A percentile compares a stretch with the other conserved stretches of the same genome.
Conservation (phyloP, 2,329 filamentous ascomycete species). For the Aspergillus fumigatiaffinis region DNA sequence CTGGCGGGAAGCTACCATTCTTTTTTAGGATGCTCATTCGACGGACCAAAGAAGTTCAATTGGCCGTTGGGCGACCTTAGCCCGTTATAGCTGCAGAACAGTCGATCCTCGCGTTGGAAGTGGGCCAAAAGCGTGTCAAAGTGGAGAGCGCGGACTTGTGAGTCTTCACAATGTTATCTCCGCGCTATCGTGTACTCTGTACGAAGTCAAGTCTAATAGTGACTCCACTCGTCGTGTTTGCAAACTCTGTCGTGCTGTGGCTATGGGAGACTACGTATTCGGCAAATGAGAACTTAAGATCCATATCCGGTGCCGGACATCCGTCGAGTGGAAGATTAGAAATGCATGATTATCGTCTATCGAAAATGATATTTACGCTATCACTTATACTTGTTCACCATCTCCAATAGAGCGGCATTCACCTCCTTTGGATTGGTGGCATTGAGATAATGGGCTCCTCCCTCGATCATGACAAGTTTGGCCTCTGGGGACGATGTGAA, state of each 20-base stretch:
- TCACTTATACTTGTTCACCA: constrained; percentile 23
- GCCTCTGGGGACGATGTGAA: constrained; percentile 45
- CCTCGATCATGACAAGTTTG: constrained; percentile 42
- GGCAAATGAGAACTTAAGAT: neutral
- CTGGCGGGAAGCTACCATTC: neutral
- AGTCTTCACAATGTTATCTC: neutral
- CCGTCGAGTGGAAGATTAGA: neutral
- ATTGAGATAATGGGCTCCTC: constrained; percentile 49
- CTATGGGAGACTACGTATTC: neutral
- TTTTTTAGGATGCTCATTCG: neutral
- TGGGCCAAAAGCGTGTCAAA: neutral
- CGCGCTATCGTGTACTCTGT: no score
- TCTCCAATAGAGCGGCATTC: constrained; percentile 19
- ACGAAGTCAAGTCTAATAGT: neutral
- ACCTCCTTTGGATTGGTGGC: constrained; percentile 46
- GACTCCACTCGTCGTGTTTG: neutral
- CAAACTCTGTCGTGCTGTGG: neutral
- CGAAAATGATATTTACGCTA: neutral
- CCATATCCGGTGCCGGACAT: neutral
- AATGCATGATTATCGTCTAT: neutral
- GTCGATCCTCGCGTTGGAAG: neutral
- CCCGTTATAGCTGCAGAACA: neutral
- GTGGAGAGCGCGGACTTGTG: neutral
- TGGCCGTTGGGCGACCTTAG: neutral
- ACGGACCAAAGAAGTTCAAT: neutral